These are phyloP conservation scores for Oropetium thomaeum DNA, from an alignment of 176 grass and related monocot genomes.

Conservation along the genomic window DNA sequence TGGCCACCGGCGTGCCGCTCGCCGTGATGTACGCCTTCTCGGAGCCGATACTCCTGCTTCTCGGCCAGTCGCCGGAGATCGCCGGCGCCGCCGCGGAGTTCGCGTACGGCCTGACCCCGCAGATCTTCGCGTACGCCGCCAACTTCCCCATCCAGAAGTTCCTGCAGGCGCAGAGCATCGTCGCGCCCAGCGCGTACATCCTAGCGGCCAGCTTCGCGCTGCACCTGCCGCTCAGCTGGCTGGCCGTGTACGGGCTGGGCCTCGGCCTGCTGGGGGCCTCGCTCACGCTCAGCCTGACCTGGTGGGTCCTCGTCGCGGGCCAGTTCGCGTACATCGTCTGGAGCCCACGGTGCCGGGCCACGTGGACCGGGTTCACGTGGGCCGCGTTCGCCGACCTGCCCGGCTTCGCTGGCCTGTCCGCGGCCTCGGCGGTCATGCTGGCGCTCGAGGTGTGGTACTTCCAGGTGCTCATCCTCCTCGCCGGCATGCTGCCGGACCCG, in stretches of 20 bases:
- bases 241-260: slow-evolving; percentile 53
- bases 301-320: slow-evolving; percentile 64
- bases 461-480: slow-evolving; percentile 86
- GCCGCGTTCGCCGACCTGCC: slow-evolving; percentile 69
- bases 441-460: slow-evolving; percentile 94
- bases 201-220: slow-evolving; percentile 44
- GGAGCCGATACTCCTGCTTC: slow-evolving; percentile 26
- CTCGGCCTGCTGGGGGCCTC: slow-evolving; percentile 73
- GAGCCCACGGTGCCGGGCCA: slow-evolving; percentile 54
- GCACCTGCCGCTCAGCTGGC: slow-evolving; percentile 67
- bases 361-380: slow-evolving; percentile 85
- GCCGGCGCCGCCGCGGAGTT: slow-evolving; percentile 44
- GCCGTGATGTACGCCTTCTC: slow-evolving; percentile 45
- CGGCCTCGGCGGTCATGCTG: slow-evolving; percentile 85
- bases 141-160: slow-evolving; percentile 87
- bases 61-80: slow-evolving; percentile 54
- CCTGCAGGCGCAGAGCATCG: slow-evolving; percentile 73
- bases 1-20: slow-evolving; percentile 42
- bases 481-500: slow-evolving; percentile 72
- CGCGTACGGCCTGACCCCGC: slow-evolving; percentile 63
- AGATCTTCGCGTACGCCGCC: slow-evolving; percentile 70
- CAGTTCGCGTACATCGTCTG: slow-evolving; percentile 76
- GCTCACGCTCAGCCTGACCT: slow-evolving; percentile 67
- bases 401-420: slow-evolving; percentile 59
- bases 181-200: slow-evolving; percentile 79